Percentiles rank a stretch among this genome's conserved stretches.
phyloP scores from a whole-genome alignment of 495 filamentous ascomycete genomes.

The Talaromyces trachyspermus region DNA sequence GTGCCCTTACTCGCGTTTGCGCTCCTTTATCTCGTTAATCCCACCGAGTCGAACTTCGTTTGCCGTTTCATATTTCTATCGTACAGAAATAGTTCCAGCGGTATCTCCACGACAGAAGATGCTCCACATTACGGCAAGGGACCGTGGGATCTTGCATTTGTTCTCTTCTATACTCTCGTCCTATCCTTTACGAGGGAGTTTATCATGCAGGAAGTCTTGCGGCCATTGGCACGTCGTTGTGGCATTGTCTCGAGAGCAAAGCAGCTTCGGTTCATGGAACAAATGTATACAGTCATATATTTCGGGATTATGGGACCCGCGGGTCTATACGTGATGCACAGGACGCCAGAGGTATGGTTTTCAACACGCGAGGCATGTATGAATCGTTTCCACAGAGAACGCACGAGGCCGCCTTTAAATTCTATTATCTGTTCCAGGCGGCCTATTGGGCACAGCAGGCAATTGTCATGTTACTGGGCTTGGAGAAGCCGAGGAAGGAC shows the following conservation, averaged over 20 bases:
- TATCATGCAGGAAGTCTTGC: constrained; percentile 78
- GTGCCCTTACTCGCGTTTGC: constrained; percentile 52
- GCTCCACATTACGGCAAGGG: constrained; percentile 75
- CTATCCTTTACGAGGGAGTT: constrained; percentile 85
- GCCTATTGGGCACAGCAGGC: constrained; percentile 89
- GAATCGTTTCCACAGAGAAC: constrained; percentile 73
- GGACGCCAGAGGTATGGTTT: constrained; percentile 70
- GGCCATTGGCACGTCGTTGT: constrained; percentile 54
- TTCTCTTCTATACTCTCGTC: constrained; percentile 75
- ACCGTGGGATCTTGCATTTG: constrained; percentile 67
- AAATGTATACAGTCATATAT: constrained; percentile 85
- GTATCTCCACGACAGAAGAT: constrained; percentile 17
- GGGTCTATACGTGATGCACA: constrained; percentile 82
- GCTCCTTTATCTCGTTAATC: constrained; percentile 60
- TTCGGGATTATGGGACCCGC: constrained; percentile 70
- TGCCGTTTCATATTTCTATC: constrained; percentile 80
- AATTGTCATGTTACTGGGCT: constrained; percentile 68
- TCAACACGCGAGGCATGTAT: constrained; percentile 77
- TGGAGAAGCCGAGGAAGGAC: constrained; percentile 86
- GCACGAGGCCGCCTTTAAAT: constrained; percentile 73
- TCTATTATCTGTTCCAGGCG: constrained; percentile 86
- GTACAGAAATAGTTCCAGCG: constrained; percentile 50
- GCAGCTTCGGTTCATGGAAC: constrained; percentile 84
- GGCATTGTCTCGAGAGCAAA: constrained; percentile 63
- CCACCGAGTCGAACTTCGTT: constrained; percentile 65